Evolutionary conservation across 106 monocot species (phyloP).

Genomic region (Alisma plantagoaquatica): DNA sequence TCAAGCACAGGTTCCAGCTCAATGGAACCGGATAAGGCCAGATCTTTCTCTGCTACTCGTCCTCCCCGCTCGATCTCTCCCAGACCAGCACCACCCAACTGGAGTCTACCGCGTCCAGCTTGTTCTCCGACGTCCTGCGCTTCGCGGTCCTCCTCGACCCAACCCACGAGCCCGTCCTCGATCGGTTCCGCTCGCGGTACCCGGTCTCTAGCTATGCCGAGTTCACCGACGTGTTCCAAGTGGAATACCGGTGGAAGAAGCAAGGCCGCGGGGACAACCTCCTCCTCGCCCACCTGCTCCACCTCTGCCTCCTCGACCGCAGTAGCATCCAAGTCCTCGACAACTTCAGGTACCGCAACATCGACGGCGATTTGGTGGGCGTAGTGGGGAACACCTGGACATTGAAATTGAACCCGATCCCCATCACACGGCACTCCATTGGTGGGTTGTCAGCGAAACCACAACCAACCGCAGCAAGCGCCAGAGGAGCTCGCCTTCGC

Average conservation of each 20-base stretch:
- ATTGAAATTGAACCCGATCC: constrained; percentile 48
- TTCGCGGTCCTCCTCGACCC: constrained; percentile 46
- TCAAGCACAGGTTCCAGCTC: constrained; percentile 50
- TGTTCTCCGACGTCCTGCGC: constrained; percentile 52
- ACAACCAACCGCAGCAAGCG: no score
- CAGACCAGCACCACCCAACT: constrained; percentile 20
- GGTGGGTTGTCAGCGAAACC: constrained; percentile 31
- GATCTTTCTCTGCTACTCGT: constrained; percentile 67
- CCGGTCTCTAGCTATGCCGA: constrained; percentile 64
- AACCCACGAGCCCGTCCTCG: constrained; percentile 44
- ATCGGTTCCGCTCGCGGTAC: constrained; percentile 64
- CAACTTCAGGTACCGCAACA: constrained; percentile 55
- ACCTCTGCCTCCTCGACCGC: constrained; percentile 39
- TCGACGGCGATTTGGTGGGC: constrained; percentile 83
- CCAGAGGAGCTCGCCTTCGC: not conserved
- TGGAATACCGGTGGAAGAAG: constrained; percentile 78
- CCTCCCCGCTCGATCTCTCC: constrained; percentile 48
- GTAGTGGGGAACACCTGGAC: constrained; percentile 75
- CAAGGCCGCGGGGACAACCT: constrained; percentile 75
- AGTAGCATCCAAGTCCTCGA: constrained; percentile 15
- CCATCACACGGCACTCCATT: constrained; percentile 67
- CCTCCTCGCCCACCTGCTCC: constrained; percentile 82
- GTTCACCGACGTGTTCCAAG: constrained; percentile 33
- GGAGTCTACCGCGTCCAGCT: constrained; percentile 5
- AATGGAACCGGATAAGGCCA: constrained; percentile 67